Evolutionary conservation across 441 rosid species (phyloP).

Genomic region (Metrosideros polymorpha): DNA sequence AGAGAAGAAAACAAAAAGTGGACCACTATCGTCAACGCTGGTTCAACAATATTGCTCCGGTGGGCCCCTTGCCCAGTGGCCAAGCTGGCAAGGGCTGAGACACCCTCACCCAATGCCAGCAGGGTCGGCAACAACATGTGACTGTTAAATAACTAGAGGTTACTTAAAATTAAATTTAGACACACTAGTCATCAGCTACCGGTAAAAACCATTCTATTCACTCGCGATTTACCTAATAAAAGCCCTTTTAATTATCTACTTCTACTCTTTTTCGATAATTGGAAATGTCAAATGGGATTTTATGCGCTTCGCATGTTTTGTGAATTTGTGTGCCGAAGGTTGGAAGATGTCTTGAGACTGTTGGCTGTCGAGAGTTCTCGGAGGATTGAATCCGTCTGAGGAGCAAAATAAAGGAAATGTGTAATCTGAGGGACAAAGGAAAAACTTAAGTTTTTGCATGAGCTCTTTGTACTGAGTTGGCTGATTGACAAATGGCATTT

Average conservation of each 20-base stretch:
- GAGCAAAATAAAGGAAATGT: neutral
- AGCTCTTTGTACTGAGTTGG: neutral
- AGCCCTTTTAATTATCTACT: neutral
- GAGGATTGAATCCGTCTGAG: neutral
- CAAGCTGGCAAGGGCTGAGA: no score
- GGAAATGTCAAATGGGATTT: neutral
- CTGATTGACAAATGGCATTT: neutral
- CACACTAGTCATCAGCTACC: neutral
- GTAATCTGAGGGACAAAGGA: neutral
- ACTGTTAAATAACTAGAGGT: no score
- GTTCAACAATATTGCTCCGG: no score
- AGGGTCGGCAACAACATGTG: no score
- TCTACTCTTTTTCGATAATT: neutral
- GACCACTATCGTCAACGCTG: neutral
- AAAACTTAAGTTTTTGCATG: neutral
- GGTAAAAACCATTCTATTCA: neutral
- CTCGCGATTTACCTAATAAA: neutral
- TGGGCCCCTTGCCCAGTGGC: no score
- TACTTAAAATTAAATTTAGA: neutral
- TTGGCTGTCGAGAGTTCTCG: no score
- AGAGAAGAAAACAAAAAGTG: neutral
- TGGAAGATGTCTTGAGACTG: no score
- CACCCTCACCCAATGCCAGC: no score
- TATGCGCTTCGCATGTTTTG: no score
- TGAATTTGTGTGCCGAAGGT: neutral